These are phyloP conservation scores for Thelonectria olida DNA, from an alignment of 2,329 filamentous ascomycete genomes.

Conservation along the genomic window DNA sequence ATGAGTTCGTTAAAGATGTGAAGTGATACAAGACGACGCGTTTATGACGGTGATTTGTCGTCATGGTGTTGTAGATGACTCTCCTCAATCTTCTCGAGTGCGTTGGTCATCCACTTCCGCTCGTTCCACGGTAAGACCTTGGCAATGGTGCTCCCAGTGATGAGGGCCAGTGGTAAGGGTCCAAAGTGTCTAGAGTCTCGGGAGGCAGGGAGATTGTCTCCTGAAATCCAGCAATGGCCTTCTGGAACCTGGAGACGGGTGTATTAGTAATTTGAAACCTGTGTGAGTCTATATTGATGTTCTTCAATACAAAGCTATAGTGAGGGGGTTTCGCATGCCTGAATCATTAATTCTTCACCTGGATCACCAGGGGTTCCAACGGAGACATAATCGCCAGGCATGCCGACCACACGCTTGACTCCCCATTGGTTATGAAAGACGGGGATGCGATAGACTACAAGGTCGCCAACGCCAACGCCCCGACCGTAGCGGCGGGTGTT, in stretches of 20 bases:
- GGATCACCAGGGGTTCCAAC: slow-evolving; percentile 66
- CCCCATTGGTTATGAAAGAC: slow-evolving; percentile 67
- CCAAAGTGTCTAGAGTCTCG: slow-evolving; percentile 89
- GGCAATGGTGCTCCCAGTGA: slow-evolving; percentile 83
- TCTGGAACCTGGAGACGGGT: slow-evolving; percentile 77
- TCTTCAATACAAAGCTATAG: too few species aligned
- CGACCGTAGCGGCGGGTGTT: slow-evolving; percentile 76
- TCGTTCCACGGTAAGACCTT: slow-evolving; percentile 64
- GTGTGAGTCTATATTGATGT: too few species aligned
- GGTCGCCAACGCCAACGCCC: slow-evolving; percentile 76
- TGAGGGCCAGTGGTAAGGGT: slow-evolving; percentile 83
- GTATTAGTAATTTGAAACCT: slow-evolving; percentile 14
- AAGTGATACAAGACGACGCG: background rate
- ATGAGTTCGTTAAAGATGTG: slow-evolving; percentile 5
- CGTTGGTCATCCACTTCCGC: slow-evolving; percentile 60
- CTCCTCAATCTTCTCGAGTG: slow-evolving; percentile 45
- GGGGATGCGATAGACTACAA: slow-evolving; percentile 83
- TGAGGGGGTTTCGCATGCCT: slow-evolving; percentile 58
- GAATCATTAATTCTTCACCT: slow-evolving; percentile 66
- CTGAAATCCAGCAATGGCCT: slow-evolving; percentile 91
- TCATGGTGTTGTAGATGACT: background rate
- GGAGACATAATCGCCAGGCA: slow-evolving; percentile 81
- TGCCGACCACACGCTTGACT: slow-evolving; percentile 81
- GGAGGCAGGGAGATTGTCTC: slow-evolving; percentile 87
- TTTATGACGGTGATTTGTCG: slow-evolving; percentile 6